A percentile compares a stretch with the other conserved stretches of the same genome.
These are phyloP conservation scores for Plasmodium fragile DNA, from an alignment of 169 alveolate species.

Conservation along the genomic window DNA sequence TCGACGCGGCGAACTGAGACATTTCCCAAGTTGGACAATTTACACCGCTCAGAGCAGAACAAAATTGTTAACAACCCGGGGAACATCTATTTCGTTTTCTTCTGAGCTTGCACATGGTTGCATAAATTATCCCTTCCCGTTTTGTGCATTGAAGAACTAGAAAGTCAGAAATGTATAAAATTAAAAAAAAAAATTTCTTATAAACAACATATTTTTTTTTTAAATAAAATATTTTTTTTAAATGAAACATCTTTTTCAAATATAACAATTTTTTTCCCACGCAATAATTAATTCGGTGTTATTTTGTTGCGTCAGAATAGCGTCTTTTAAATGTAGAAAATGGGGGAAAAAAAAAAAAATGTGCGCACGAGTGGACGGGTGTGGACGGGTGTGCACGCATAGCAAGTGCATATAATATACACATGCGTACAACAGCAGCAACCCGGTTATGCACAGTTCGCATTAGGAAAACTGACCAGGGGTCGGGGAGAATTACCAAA, in stretches of 20 bases:
- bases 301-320: not conserved
- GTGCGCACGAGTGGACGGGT: not conserved
- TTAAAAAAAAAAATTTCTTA: conserved; percentile 3
- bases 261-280: not conserved
- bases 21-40: not conserved
- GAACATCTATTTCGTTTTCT: conserved; percentile 9
- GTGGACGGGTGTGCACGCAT: not conserved
- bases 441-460: not conserved
- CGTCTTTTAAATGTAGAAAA: conserved; percentile 2
- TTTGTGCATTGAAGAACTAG: not conserved
- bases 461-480: not conserved
- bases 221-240: not conserved
- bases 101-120: conserved; percentile 15
- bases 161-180: not conserved
- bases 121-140: not conserved
- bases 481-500: not conserved
- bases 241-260: not conserved
- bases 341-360: not conserved
- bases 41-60: not conserved
- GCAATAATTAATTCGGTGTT: not conserved
- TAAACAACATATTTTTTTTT: not conserved
- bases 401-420: conserved; percentile 7
- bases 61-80: not conserved
- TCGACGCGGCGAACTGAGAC: not conserved
- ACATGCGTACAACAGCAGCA: not conserved